Evolutionary conservation across 805 yeast genomes (phyloP).

Genomic region (Cyberlindnera japonica): DNA sequence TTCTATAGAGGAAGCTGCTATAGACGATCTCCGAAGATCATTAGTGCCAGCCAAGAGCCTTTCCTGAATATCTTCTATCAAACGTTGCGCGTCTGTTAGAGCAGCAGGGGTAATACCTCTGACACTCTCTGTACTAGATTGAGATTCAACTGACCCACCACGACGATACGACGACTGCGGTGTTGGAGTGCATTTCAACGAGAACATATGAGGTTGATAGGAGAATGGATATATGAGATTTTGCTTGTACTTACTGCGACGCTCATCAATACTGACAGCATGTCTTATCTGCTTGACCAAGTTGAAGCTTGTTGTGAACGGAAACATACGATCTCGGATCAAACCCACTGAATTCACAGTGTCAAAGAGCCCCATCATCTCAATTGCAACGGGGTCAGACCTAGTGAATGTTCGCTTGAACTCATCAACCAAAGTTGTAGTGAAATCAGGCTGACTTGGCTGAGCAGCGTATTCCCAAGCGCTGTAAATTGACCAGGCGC

Average conservation of each 20-base stretch:
- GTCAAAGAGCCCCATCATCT: slow-evolving; percentile 68
- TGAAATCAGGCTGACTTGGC: slow-evolving; percentile 42
- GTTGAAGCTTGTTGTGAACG: slow-evolving; percentile 48
- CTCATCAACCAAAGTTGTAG: slow-evolving; percentile 46
- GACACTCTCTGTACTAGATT: too few relatives aligned
- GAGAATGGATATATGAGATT: slow-evolving; percentile 46
- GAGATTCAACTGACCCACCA: too few relatives aligned
- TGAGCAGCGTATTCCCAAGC: slow-evolving; percentile 60
- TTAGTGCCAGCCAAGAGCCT: too few relatives aligned
- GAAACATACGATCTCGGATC: slow-evolving; percentile 53
- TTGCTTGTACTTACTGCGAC: slow-evolving; percentile 60
- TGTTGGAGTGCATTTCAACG: slow-evolving; percentile 15
- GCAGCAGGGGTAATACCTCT: too few relatives aligned
- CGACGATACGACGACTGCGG: not conserved
- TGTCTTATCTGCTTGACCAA: slow-evolving; percentile 60
- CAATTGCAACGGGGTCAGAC: slow-evolving; percentile 38
- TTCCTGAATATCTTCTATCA: not conserved
- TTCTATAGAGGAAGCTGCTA: slow-evolving; percentile 11
- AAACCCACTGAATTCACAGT: slow-evolving; percentile 66
- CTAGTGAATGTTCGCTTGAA: slow-evolving; percentile 54
- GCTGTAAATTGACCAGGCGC: slow-evolving; percentile 62
- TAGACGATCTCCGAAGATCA: slow-evolving; percentile 4
- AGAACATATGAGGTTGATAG: slow-evolving; percentile 32
- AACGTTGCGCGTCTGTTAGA: not conserved
- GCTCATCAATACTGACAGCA: slow-evolving; percentile 64